These are phyloP conservation scores for Nicotiana benthamiana DNA, from an alignment of 257 asterid genomes.

Conservation along the genomic window DNA sequence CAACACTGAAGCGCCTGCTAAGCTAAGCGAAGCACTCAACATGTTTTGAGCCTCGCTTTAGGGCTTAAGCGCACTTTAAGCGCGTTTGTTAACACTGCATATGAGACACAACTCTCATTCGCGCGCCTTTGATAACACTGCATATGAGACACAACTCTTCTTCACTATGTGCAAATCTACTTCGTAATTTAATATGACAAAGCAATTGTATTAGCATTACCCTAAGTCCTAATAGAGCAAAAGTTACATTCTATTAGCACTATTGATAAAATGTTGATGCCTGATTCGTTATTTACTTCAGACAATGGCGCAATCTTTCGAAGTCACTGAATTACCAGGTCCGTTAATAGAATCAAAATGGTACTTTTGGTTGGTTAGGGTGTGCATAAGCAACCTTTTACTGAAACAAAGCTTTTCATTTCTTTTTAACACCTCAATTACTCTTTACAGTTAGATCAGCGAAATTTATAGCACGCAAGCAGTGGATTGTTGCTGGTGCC, in stretches of 20 bases:
- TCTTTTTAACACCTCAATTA: constrained; percentile 14
- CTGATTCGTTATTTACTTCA: constrained; percentile 31
- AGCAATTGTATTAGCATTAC: background rate
- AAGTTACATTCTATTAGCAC: background rate
- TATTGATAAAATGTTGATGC: background rate
- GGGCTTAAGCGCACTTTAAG: no score
- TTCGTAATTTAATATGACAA: background rate
- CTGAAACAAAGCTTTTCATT: background rate
- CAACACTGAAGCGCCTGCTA: no score
- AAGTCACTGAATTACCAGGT: constrained; percentile 98
- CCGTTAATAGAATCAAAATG: constrained; percentile 13
- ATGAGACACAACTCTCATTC: background rate
- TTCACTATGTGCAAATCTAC: background rate
- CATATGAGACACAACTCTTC: background rate
- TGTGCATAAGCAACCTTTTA: background rate
- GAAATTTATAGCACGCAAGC: constrained; percentile 85
- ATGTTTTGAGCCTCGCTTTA: no score
- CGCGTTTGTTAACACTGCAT: no score
- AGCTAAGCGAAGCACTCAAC: no score
- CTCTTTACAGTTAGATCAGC: constrained; percentile 86
- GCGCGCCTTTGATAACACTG: no score
- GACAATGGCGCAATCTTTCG: constrained; percentile 89
- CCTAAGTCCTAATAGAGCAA: background rate
- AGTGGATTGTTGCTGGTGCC: constrained; percentile 99
- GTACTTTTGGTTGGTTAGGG: constrained; percentile 11